A percentile compares a stretch with the other conserved stretches of the same genome.
Conservation (phyloP, 2,329 filamentous ascomycete genomes). For the Emmonsiellopsis sp. region DNA sequence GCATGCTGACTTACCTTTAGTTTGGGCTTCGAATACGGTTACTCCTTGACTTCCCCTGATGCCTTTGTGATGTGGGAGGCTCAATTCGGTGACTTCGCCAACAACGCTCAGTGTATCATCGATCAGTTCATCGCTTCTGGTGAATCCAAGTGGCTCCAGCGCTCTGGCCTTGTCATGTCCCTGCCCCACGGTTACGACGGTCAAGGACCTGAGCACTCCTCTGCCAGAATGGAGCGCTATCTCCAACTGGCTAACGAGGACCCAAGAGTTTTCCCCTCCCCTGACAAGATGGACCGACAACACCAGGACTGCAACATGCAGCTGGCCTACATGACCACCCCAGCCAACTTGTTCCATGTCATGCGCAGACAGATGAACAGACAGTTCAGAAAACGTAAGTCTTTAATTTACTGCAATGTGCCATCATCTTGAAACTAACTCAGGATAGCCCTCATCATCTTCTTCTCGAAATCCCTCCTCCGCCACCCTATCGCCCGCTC, state of each 20-base stretch:
- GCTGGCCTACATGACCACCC: conserved; percentile 93
- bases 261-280: conserved; percentile 78
- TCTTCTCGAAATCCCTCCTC: conserved; percentile 96
- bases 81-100: conserved; percentile 98
- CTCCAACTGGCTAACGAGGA: conserved; percentile 97
- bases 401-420: background rate
- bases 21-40: conserved; percentile 96
- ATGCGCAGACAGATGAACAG: conserved; percentile 96
- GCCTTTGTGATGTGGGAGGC: conserved; percentile 99
- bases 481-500: conserved; percentile 90
- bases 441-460: conserved; percentile 70
- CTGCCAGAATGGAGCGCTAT: conserved; percentile 92
- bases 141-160: conserved; percentile 97
- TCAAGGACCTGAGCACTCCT: conserved; percentile 96
- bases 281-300: conserved; percentile 86
- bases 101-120: conserved; percentile 98
- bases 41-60: conserved; percentile 93
- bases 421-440: conserved; percentile 11
- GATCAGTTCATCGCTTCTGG: conserved; percentile 98
- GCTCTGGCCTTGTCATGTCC: conserved; percentile 91
- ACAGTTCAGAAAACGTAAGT: conserved; percentile 97
- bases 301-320: conserved; percentile 99
- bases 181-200: conserved; percentile 97
- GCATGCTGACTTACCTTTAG: conserved; percentile 48
- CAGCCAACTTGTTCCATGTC: conserved; percentile 92